Evolutionary conservation across 2,329 filamentous ascomycete species (phyloP).

Genomic region (Epichloe aotearoae): DNA sequence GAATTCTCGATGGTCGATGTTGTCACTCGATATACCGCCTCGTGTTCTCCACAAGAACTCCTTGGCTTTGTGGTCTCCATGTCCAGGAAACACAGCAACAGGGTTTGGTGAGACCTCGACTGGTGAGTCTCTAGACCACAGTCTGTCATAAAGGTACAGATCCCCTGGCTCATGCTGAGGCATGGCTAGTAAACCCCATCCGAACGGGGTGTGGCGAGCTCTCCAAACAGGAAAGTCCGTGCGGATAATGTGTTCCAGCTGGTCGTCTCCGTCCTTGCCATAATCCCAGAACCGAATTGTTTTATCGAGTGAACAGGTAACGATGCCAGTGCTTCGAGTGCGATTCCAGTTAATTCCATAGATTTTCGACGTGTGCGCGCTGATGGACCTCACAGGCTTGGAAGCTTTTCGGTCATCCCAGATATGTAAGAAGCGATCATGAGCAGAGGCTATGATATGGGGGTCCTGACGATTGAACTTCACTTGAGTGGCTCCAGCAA

Average conservation of each 20-base stretch:
- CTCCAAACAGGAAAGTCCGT: conserved; percentile 85
- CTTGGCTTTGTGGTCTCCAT: conserved; percentile 59
- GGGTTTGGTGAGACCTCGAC: conserved; percentile 33
- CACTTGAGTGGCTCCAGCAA: conserved; percentile 84
- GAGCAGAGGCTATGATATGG: conserved; percentile 80
- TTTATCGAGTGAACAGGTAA: conserved; percentile 82
- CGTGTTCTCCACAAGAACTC: conserved; percentile 84
- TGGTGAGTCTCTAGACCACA: conserved; percentile 30
- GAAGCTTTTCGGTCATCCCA: conserved; percentile 80
- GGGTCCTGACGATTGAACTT: conserved; percentile 85
- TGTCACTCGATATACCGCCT: conserved; percentile 51
- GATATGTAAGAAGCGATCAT: conserved; percentile 75
- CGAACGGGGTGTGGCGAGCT: conserved; percentile 83
- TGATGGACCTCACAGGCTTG: conserved; percentile 67
- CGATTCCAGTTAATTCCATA: conserved; percentile 94
- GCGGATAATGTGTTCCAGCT: conserved; percentile 62
- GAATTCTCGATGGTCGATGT: conserved; percentile 75
- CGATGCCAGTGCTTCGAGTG: conserved; percentile 54
- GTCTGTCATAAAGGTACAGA: conserved; percentile 70
- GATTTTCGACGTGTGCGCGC: conserved; percentile 83
- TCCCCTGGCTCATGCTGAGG: conserved; percentile 78
- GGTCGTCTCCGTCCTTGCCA: conserved; percentile 42
- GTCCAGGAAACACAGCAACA: conserved; percentile 45
- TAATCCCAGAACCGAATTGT: conserved; percentile 94
- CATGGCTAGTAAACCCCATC: conserved; percentile 76